phyloP scores from a whole-genome alignment of 2,329 filamentous ascomycete genomes.

The Pseudogymnoascus sp. region DNA sequence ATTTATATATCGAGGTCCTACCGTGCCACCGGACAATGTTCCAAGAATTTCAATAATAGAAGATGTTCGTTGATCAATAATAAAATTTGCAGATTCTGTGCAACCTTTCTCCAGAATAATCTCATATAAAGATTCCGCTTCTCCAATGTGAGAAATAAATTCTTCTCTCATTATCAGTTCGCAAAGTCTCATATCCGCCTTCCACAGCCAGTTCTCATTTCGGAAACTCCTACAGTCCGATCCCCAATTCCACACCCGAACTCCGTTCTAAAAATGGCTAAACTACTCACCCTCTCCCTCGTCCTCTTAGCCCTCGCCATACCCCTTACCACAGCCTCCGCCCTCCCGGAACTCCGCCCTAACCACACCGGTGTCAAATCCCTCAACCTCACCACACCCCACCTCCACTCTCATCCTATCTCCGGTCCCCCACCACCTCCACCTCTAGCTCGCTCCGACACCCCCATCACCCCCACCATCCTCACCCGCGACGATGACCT shows the following conservation, averaged over 20 bases:
- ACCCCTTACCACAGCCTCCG: background rate
- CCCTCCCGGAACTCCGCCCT: background rate
- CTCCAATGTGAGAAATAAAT: background rate
- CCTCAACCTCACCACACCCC: background rate
- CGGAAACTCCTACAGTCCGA: background rate
- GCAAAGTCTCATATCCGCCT: background rate
- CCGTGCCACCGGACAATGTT: background rate
- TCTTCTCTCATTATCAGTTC: background rate
- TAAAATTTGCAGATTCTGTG: background rate
- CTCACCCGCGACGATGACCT: background rate
- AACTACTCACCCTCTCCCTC: background rate
- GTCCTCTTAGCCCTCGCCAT: background rate
- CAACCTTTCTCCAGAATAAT: background rate
- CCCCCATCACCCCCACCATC: background rate
- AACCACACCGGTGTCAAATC: background rate
- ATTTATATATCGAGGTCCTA: background rate
- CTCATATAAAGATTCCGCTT: background rate
- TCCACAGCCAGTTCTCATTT: background rate
- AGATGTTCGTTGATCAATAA: background rate
- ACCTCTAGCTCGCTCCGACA: accelerated
- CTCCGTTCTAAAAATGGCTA: background rate
- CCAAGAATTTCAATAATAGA: background rate
- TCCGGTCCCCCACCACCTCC: background rate
- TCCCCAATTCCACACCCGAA: background rate
- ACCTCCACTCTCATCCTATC: background rate